Conservation (phyloP, 257 asterid species). For the Agastache rugosa region DNA sequence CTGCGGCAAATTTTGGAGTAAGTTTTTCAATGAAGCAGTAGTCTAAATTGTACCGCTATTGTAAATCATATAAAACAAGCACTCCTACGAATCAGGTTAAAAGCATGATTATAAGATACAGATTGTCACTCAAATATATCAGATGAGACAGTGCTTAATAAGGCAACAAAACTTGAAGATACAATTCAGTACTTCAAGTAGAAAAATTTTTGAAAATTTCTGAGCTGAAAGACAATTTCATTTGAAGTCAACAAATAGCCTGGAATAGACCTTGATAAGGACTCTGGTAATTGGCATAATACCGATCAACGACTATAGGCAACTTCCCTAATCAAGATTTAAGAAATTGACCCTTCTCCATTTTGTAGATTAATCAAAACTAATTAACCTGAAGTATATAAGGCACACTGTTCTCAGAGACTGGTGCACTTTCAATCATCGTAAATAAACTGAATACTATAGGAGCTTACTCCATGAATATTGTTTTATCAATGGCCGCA, state of each 20-base stretch:
- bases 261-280: too few species aligned
- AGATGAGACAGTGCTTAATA: background rate
- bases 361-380: background rate
- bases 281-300: background rate
- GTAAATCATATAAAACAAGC: slow-evolving; percentile 10
- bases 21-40: background rate
- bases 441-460: background rate
- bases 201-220: background rate
- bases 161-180: background rate
- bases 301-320: background rate
- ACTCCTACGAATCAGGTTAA: background rate
- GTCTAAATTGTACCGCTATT: background rate
- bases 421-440: background rate
- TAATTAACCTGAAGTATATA: background rate
- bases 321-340: background rate
- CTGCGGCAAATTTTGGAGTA: background rate
- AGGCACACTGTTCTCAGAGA: background rate
- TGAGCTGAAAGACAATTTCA: background rate
- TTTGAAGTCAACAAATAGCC: background rate
- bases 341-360: slow-evolving; percentile 5
- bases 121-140: background rate
- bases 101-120: background rate
- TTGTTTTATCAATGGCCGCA: background rate
- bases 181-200: background rate
- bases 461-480: background rate